phyloP scores from a whole-genome alignment of 2,329 filamentous ascomycete genomes.

The Mollisia scopiformis region DNA sequence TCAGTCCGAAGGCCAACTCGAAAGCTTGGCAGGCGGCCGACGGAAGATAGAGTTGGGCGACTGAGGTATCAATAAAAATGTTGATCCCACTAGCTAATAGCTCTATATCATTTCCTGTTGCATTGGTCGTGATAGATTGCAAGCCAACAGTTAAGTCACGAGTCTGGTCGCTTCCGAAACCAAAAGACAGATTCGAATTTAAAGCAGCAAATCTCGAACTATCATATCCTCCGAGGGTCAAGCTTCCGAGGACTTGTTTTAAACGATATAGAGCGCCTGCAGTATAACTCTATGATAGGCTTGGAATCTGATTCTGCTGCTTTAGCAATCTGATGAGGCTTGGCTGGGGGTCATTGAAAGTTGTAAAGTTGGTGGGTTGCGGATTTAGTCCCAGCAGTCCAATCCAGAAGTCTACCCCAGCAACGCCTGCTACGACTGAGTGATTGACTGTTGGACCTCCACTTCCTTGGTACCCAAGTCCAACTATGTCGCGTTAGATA shows the following conservation, averaged over 20 bases:
- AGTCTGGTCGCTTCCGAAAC: constrained; percentile 41
- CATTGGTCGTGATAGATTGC: constrained; percentile 29
- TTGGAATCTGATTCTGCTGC: neutral
- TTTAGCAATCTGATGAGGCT: neutral
- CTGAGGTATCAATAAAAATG: neutral
- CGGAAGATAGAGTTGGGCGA: neutral
- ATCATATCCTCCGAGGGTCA: constrained; percentile 45
- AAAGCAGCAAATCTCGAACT: constrained; percentile 39
- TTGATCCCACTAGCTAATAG: neutral
- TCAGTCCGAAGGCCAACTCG: constrained; percentile 37
- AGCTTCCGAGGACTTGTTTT: constrained; percentile 29
- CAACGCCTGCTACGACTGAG: neutral
- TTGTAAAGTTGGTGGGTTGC: neutral
- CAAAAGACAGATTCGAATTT: constrained; percentile 41
- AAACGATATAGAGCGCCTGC: neutral
- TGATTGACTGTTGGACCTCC: neutral
- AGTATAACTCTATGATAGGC: neutral
- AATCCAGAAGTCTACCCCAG: neutral
- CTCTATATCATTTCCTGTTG: constrained; percentile 20
- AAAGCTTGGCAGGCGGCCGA: constrained; percentile 30
- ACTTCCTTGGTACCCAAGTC: neutral
- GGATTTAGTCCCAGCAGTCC: neutral
- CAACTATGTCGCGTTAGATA: neutral
- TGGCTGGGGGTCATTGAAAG: neutral
- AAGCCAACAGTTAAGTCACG: constrained; percentile 40